phyloP scores from a whole-genome alignment of 148 eudicot genomes.

The Rhododendron vialii region DNA sequence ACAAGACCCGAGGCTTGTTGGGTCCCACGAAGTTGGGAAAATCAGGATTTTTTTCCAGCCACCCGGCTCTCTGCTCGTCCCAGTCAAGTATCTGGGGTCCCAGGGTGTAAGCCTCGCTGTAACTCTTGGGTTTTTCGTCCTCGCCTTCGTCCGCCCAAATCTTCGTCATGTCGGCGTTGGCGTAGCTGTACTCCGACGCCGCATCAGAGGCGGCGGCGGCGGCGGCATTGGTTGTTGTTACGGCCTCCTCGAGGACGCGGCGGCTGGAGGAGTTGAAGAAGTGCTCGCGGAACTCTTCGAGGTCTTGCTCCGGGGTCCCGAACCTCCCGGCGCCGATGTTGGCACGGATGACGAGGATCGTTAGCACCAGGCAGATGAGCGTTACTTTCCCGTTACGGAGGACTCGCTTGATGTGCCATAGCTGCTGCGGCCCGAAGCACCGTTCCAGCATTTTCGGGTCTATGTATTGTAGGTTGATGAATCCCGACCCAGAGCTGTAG shows the following conservation, averaged over 20 bases:
- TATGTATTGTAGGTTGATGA: too few relatives aligned
- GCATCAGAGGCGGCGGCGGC: too few relatives aligned
- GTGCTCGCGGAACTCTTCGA: conserved; percentile 39
- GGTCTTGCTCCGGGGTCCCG: conserved; percentile 69
- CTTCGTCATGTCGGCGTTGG: conserved; percentile 44
- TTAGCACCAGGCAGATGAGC: conserved; percentile 46
- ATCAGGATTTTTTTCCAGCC: too few relatives aligned
- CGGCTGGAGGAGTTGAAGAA: conserved; percentile 32
- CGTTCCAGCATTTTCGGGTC: conserved; percentile 25
- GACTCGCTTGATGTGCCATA: conserved; percentile 39
- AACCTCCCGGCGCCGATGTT: conserved; percentile 68
- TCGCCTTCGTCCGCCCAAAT: conserved; percentile 42
- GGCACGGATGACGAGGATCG: conserved; percentile 55
- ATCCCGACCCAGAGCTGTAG: too few relatives aligned
- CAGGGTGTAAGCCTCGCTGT: conserved; percentile 40
- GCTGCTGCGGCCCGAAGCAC: conserved; percentile 38
- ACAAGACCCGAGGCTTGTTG: too few relatives aligned
- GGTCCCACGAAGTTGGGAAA: too few relatives aligned
- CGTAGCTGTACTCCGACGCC: conserved; percentile 36
- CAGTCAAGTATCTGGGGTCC: conserved; percentile 79
- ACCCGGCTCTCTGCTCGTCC: conserved; percentile 21
- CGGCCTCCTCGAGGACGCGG: conserved; percentile 52
- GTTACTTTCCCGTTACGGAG: conserved; percentile 57
- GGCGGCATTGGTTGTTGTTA: not conserved
- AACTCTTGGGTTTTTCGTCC: conserved; percentile 19